Percentiles rank a stretch among this genome's conserved stretches.
phyloP scores from a whole-genome alignment of 768 basidiomycete species.

The Dioszegia crocea region DNA sequence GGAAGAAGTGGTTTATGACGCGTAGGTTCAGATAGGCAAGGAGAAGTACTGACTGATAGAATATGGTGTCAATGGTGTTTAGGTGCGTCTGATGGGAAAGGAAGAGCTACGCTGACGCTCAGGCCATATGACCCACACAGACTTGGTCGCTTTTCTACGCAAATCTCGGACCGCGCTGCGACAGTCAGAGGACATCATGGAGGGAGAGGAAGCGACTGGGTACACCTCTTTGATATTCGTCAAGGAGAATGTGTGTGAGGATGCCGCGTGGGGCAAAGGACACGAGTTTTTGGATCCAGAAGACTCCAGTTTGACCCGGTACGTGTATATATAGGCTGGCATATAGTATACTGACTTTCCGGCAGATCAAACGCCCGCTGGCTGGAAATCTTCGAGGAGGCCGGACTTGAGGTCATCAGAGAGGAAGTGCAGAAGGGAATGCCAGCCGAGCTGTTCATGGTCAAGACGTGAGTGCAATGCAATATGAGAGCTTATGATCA shows the following conservation, averaged over 20 bases:
- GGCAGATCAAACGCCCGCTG: slow-evolving; percentile 81
- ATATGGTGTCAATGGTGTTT: slow-evolving; percentile 98
- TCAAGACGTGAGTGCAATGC: slow-evolving; percentile 66
- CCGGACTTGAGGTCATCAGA: slow-evolving; percentile 66
- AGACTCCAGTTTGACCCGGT: slow-evolving; percentile 90
- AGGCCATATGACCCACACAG: slow-evolving; percentile 66
- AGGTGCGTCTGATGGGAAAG: slow-evolving; percentile 52
- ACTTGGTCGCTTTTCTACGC: slow-evolving; percentile 72
- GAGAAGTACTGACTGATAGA: slow-evolving; percentile 18
- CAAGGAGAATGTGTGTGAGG: slow-evolving; percentile 83
- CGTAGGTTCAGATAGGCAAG: slow-evolving; percentile 47
- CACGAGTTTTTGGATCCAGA: slow-evolving; percentile 68
- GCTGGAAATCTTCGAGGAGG: slow-evolving; percentile 68
- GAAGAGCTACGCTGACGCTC: not conserved
- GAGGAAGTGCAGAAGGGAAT: slow-evolving; percentile 80
- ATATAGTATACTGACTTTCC: too few species aligned
- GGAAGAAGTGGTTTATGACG: slow-evolving; percentile 66
- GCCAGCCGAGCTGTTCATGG: slow-evolving; percentile 71
- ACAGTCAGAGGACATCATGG: slow-evolving; percentile 4
- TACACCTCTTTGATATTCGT: slow-evolving; percentile 59
- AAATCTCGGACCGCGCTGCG: slow-evolving; percentile 63
- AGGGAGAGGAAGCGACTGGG: not conserved
- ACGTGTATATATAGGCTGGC: slow-evolving; percentile 14
- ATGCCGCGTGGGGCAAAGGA: slow-evolving; percentile 57
- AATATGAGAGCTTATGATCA: slow-evolving; percentile 3